Evolutionary conservation across 345 rosid genomes (phyloP), one percentile per base, ranked within the genome.

Genomic region (Adansonia digitata): DNA sequence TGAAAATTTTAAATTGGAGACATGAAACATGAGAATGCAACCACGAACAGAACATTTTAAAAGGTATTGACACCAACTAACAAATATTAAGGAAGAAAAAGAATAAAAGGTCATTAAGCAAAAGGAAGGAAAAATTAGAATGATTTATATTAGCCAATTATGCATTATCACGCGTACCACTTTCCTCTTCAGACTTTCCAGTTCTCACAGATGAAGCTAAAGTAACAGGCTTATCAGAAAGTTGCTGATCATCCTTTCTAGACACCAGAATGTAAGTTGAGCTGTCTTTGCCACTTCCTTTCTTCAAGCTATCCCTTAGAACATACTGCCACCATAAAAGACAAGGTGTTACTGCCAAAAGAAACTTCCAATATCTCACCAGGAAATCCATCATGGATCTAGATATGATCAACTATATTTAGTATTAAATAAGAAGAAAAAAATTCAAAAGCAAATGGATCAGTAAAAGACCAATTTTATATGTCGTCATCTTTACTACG

Each of bases 271-370:
- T 73, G 76, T 82, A 76, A 53, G 83, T 76, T 59, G 89, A 74
- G 77, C 84, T 89, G 49, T 84, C 87, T 77, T 87, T 87, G 61
- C 88, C 82, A 73, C 79, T 75, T 34, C 82, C 59, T 51, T 74
- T 69, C 78, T 87, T 86, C 29, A 73, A 83, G 64, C 72, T 22
- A 68, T 87, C 86, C 81, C 89, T 84, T 46, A 80, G 73, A 67
- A 89, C 87, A 78, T 89, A 89, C 93, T 89, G 85, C 78, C 81
- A 79, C 66, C 70, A 78, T 18, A 78, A 37, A 65, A 26, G 34
- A 75, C 9, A 56, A 57, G 66, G 13, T 40, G 42, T 77, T 37
- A 78, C 60, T 49, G 46, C 43, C 31, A 12, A n/a, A 39, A 17
- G 14, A 43, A 31, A 72, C 4, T 61, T 17, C 46, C 59, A 11